A percentile compares a stretch with the other conserved stretches of the same genome.
These are phyloP conservation scores for Bonia amplexicaulis DNA, from an alignment of 176 grass and related monocot genomes.

Conservation along the genomic window DNA sequence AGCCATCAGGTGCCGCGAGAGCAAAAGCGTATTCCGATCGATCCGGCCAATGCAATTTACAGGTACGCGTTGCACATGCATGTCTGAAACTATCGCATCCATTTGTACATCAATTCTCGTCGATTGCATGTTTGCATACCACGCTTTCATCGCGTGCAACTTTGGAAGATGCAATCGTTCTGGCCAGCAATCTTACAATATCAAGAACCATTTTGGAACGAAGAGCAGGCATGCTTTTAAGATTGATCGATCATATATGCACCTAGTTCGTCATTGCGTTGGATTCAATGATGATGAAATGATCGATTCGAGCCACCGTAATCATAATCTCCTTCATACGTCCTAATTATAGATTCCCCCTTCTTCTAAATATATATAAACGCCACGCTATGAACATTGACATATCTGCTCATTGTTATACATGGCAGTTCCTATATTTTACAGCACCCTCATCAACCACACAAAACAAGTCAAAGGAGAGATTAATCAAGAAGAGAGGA, in stretches of 20 bases:
- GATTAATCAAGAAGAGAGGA: not conserved
- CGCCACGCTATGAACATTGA: not conserved
- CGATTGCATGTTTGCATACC: not conserved
- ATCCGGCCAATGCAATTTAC: not conserved
- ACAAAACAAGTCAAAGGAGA: not conserved
- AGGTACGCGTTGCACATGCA: not conserved
- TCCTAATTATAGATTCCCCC: not conserved
- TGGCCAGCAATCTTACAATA: not conserved
- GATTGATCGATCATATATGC: not conserved
- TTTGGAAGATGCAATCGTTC: not conserved
- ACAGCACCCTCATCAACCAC: not conserved
- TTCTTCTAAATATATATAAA: not conserved
- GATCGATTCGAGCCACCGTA: not conserved
- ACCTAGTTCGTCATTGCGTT: not conserved
- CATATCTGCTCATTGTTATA: not conserved
- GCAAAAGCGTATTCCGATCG: not conserved
- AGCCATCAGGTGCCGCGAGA: not conserved
- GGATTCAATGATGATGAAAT: not conserved
- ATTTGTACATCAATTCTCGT: not conserved
- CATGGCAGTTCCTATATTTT: not conserved
- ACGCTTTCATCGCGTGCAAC: not conserved
- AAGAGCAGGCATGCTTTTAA: not conserved
- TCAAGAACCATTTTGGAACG: not conserved
- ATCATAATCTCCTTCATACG: not conserved
- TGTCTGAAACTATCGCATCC: not conserved